phyloP scores from a whole-genome alignment of 2,329 filamentous ascomycete species.

The Clarireedia monteithiana region DNA sequence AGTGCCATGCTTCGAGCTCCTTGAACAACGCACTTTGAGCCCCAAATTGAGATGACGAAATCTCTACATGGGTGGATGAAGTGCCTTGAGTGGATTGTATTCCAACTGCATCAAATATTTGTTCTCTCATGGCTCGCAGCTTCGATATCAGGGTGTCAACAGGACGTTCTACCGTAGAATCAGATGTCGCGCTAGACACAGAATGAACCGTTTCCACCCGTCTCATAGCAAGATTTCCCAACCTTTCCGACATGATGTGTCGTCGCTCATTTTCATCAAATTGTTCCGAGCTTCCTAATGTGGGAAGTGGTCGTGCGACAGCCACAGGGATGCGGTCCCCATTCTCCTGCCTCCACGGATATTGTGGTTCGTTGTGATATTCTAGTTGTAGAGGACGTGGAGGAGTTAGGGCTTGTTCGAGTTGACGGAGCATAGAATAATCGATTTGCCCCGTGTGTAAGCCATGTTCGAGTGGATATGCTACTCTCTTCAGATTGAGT shows the following conservation, averaged over 20 bases:
- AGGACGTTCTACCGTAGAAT: background rate
- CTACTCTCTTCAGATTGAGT: slow-evolving; percentile 18
- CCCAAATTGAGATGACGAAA: background rate
- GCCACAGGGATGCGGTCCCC: slow-evolving; percentile 7
- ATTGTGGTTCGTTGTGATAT: background rate
- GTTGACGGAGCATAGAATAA: slow-evolving; percentile 19
- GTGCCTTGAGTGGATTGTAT: slow-evolving; percentile 2
- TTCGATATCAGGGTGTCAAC: slow-evolving; percentile 12
- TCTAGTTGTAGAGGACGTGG: slow-evolving; percentile 17
- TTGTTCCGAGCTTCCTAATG: background rate
- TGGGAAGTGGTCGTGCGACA: background rate
- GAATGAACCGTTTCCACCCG: slow-evolving; percentile 15
- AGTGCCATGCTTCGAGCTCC: slow-evolving; percentile 20
- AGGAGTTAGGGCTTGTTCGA: slow-evolving; percentile 18
- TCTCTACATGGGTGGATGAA: background rate
- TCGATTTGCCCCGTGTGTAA: slow-evolving; percentile 15
- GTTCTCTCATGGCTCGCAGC: slow-evolving; percentile 14
- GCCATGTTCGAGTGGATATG: slow-evolving; percentile 17
- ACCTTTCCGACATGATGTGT: slow-evolving; percentile 13
- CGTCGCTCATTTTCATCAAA: slow-evolving; percentile 11
- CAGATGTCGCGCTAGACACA: background rate
- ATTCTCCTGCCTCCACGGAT: background rate
- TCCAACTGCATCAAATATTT: slow-evolving; percentile 16
- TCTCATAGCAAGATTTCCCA: slow-evolving; percentile 20
- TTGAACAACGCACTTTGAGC: slow-evolving; percentile 12